Base-by-base conservation (phyloP, 1,139 yeast genomes). In the Saccharomyces hybrid region DNA sequence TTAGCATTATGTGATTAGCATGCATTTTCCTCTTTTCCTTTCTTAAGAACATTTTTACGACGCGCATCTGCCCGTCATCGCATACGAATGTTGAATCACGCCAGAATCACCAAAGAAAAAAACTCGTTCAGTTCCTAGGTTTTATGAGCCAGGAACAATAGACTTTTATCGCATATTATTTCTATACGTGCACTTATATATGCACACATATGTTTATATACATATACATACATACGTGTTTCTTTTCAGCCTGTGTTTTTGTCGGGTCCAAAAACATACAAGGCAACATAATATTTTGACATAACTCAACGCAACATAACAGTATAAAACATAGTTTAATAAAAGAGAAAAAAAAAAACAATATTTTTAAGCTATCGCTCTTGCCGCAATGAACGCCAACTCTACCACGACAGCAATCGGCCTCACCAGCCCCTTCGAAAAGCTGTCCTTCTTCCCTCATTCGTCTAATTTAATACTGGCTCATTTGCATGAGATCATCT, bases 401-500 rank as follows among this genome's bases (percentile, higher is more conserved):
- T 16, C 44, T 5, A 38, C 44, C 44, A 7, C 44, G 13, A 16
- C 44, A 11, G 44, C 44, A 4, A 16, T 38, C 44, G 44, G 44
- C 13, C 23, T 38, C 13, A 9, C 44, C 25, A 38, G 44, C 9
- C 44, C 44, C 6, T 38, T 38, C 44, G 25, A 38, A 25, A 38
- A 38, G 44, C 44, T 38, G 44, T 38, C 44, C 25, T n/a, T 38
- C 25, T 38, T 46, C 20, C 31, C 31, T 14, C 31, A 28, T 13
- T 46, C 48, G 31, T 14, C 48, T 27, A 69, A 60, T 55, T 60
- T 70, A 54, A 68, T 65, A 52, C 54, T 66, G 50, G 61, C 65
- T 31, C 86, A 83, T 62, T 59, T 73, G 53, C 85, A 81, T 60
- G 86, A 83, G 64, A 69, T 82, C 25, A 52, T 79, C 2, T 68